A percentile compares a stretch with the other conserved stretches of the same genome.
These are phyloP conservation scores for Cryptosporidium andersoni DNA, from an alignment of 169 alveolate genomes.

Conservation along the genomic window DNA sequence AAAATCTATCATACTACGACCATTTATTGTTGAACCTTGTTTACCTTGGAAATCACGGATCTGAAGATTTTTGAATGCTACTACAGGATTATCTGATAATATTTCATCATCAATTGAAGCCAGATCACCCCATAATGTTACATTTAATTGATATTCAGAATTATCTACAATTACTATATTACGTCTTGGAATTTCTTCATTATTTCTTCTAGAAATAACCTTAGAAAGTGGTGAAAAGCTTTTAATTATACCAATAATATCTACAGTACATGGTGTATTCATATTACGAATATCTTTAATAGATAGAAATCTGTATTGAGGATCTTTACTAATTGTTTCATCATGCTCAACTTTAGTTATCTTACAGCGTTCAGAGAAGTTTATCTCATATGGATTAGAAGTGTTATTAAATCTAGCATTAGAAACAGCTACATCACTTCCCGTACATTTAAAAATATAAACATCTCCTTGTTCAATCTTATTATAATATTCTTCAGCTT, in stretches of 20 bases:
- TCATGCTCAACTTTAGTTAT: conserved; percentile 42
- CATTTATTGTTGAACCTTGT: conserved; percentile 65
- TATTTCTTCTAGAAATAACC: conserved; percentile 48
- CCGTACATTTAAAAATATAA: conserved; percentile 61
- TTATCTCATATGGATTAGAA: conserved; percentile 63
- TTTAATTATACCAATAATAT: conserved; percentile 40
- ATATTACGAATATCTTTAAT: conserved; percentile 16
- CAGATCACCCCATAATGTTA: conserved; percentile 68
- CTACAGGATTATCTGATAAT: conserved; percentile 57
- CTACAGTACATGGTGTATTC: conserved; percentile 27
- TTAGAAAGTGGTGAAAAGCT: conserved; percentile 33
- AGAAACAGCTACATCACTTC: conserved; percentile 64
- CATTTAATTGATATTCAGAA: conserved; percentile 24
- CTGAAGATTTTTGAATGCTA: conserved; percentile 43
- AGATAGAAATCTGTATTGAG: conserved; percentile 44
- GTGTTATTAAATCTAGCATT: conserved; percentile 64
- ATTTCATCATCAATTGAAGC: conserved; percentile 40
- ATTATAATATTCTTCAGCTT: conserved; percentile 63
- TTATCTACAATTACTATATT: conserved; percentile 45
- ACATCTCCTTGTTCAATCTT: conserved; percentile 45
- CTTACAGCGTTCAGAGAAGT: conserved; percentile 45
- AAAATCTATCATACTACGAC: conserved; percentile 46
- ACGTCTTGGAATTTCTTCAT: conserved; percentile 63
- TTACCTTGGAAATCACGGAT: conserved; percentile 61
- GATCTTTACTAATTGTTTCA: conserved; percentile 48